These are phyloP conservation scores for Discostella stelligeroides DNA, from an alignment of 108 stramenopile genomes.

Conservation along the genomic window DNA sequence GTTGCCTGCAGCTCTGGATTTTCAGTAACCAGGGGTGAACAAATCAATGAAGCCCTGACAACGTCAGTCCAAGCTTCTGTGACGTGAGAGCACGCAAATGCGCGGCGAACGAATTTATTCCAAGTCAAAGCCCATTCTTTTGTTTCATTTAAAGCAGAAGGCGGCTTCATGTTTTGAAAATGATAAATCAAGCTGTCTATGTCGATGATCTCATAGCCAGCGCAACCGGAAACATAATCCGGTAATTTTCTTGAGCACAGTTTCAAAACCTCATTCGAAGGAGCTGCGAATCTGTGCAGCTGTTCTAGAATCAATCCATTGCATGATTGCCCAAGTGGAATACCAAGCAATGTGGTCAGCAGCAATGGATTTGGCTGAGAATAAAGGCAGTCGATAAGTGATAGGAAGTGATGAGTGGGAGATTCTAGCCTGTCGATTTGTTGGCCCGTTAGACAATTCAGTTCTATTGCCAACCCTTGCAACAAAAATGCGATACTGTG, in stretches of 20 bases:
- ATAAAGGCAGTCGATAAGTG: slow-evolving; percentile 43
- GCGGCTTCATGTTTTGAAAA: slow-evolving; percentile 6
- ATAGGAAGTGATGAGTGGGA: slow-evolving; percentile 29
- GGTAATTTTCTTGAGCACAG: slow-evolving; percentile 28
- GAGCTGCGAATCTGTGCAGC: slow-evolving; percentile 31
- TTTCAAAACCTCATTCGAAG: slow-evolving; percentile 49
- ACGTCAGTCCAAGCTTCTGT: slow-evolving; percentile 53
- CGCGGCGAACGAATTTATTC: slow-evolving; percentile 49
- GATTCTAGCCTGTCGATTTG: slow-evolving; percentile 2
- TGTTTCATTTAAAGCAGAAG: slow-evolving; percentile 18
- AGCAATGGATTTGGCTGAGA: slow-evolving; percentile 38
- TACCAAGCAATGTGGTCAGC: slow-evolving; percentile 36
- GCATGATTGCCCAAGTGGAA: slow-evolving; percentile 38
- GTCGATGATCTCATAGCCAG: slow-evolving; percentile 57
- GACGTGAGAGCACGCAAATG: slow-evolving; percentile 60
- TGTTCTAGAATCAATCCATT: slow-evolving; percentile 40
- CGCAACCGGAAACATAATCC: slow-evolving; percentile 54
- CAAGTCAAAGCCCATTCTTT: slow-evolving; percentile 60
- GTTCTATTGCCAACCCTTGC: slow-evolving; percentile 68
- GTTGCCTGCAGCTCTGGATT: not conserved
- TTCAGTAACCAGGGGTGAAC: slow-evolving; percentile 38
- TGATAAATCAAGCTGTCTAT: slow-evolving; percentile 23
- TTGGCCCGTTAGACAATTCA: slow-evolving; percentile 33
- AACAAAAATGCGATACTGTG: slow-evolving; percentile 76
- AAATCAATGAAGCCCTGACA: slow-evolving; percentile 36